phyloP scores from a whole-genome alignment of 768 basidiomycete genomes.

The Tulasnella sp. region DNA sequence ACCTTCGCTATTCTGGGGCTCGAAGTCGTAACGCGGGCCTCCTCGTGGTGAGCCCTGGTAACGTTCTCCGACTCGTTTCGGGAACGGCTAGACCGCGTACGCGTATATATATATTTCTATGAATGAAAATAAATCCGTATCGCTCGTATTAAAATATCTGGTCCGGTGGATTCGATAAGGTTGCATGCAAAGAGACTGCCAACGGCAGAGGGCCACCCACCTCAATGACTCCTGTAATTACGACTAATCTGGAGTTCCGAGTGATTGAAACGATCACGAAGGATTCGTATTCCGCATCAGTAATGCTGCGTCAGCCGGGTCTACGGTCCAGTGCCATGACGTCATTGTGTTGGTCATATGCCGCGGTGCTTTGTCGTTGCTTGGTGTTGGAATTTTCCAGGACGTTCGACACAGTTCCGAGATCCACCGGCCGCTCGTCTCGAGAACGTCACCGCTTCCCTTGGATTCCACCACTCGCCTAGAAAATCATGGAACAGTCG shows the following conservation, averaged over 20 bases:
- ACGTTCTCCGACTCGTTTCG: neutral
- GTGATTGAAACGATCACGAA: too few relatives aligned
- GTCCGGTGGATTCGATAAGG: too few relatives aligned
- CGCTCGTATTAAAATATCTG: too few relatives aligned
- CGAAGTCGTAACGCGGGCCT: conserved; percentile 5
- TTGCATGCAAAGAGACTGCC: too few relatives aligned
- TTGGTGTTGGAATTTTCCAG: conserved; percentile 16
- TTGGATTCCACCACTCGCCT: neutral
- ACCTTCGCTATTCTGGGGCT: conserved; percentile 3
- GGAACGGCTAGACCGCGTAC: conserved; percentile 10
- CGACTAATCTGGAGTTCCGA: too few relatives aligned
- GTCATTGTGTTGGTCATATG: neutral
- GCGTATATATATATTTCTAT: neutral
- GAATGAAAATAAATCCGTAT: too few relatives aligned
- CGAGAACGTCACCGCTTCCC: neutral
- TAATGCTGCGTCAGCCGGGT: too few relatives aligned
- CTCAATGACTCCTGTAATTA: too few relatives aligned
- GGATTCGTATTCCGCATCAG: too few relatives aligned
- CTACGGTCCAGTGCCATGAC: neutral
- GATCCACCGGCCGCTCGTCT: neutral
- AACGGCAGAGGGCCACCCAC: too few relatives aligned
- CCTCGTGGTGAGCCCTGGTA: conserved; percentile 11
- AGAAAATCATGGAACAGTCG: neutral
- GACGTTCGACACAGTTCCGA: neutral
- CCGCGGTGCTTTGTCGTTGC: conserved; percentile 5